Conservation (phyloP, 805 yeast species). For the Yarrowia divulgata region DNA sequence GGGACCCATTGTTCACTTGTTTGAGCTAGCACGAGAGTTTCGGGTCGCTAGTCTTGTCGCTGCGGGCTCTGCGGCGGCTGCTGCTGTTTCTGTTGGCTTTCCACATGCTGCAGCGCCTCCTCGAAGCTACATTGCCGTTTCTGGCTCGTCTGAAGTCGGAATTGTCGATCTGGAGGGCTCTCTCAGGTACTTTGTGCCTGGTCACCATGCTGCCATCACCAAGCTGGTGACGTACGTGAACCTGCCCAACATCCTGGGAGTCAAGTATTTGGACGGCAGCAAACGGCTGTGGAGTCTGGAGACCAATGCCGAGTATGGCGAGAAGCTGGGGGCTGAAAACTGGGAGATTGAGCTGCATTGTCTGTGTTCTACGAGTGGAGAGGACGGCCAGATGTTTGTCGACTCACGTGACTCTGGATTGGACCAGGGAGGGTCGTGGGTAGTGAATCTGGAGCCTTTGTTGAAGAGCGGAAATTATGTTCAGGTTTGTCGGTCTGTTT, state of each 20-base stretch:
- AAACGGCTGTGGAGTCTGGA: constrained; percentile 34
- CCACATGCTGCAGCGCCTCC: constrained; percentile 21
- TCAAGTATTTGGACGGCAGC: constrained; percentile 20
- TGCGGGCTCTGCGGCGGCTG: constrained; percentile 5
- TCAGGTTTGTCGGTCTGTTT: constrained; percentile 1
- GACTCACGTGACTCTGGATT: constrained; percentile 10
- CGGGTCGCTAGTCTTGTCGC: constrained; percentile 10
- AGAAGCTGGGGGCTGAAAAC: constrained; percentile 27
- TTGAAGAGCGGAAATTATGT: not conserved
- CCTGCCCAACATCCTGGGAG: constrained; percentile 19
- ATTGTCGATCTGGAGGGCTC: constrained; percentile 5
- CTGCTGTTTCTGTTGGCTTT: constrained; percentile 1
- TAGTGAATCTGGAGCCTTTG: constrained; percentile 9
- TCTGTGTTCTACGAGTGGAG: constrained; percentile 1
- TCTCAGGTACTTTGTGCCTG: constrained; percentile 7
- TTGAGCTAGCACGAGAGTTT: constrained; percentile 17
- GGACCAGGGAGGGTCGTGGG: constrained; percentile 2
- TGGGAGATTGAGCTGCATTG: constrained; percentile 38
- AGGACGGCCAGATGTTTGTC: constrained; percentile 10
- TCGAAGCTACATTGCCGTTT: constrained; percentile 15
- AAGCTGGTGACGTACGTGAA: constrained; percentile 34
- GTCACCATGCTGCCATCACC: constrained; percentile 16
- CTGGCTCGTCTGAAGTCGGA: constrained; percentile 18
- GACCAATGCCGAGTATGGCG: constrained; percentile 11
- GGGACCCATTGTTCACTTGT: not conserved